Evolutionary conservation across 2,329 filamentous ascomycete genomes (phyloP).

Genomic region (Trichophaea hybrida): DNA sequence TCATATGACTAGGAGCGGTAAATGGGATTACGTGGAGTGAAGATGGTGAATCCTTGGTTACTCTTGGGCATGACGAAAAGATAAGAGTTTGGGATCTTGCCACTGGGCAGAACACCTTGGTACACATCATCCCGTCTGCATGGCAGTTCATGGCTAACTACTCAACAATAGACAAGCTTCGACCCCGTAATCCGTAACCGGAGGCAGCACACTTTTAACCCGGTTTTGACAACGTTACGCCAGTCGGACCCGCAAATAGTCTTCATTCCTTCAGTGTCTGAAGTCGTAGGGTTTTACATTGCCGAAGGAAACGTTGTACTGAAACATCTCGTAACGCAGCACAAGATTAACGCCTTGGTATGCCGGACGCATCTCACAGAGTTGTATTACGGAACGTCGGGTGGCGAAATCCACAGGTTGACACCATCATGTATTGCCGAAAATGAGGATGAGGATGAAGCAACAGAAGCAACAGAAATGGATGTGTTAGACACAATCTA

Average conservation of each 20-base stretch:
- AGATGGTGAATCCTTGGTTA: slow-evolving; percentile 61
- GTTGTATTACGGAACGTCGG: slow-evolving; percentile 68
- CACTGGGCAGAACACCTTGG: slow-evolving; percentile 72
- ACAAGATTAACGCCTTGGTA: slow-evolving; percentile 36
- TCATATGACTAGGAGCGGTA: slow-evolving; percentile 43
- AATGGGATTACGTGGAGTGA: slow-evolving; percentile 78
- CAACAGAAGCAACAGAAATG: slow-evolving; percentile 30
- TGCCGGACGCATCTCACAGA: slow-evolving; percentile 36
- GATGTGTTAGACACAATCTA: slow-evolving; percentile 9
- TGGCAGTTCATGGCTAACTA: background rate
- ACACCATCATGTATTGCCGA: slow-evolving; percentile 51
- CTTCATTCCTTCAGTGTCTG: slow-evolving; percentile 66
- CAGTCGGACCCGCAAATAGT: slow-evolving; percentile 50
- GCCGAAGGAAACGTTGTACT: slow-evolving; percentile 56
- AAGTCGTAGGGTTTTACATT: slow-evolving; percentile 67
- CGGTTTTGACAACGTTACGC: slow-evolving; percentile 49
- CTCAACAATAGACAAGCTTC: slow-evolving; percentile 44
- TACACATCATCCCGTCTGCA: slow-evolving; percentile 28
- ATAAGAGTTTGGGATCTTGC: slow-evolving; percentile 76
- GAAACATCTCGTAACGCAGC: slow-evolving; percentile 47
- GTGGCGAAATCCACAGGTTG: slow-evolving; percentile 48
- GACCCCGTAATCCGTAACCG: slow-evolving; percentile 67
- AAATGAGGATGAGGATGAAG: slow-evolving; percentile 38
- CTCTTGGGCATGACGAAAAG: slow-evolving; percentile 66
- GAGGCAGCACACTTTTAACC: slow-evolving; percentile 45